Evolutionary conservation across 129 eudicot genomes (phyloP), one percentile per base, ranked within the genome.

Genomic region (Pseudognaphalium luteoalbum): DNA sequence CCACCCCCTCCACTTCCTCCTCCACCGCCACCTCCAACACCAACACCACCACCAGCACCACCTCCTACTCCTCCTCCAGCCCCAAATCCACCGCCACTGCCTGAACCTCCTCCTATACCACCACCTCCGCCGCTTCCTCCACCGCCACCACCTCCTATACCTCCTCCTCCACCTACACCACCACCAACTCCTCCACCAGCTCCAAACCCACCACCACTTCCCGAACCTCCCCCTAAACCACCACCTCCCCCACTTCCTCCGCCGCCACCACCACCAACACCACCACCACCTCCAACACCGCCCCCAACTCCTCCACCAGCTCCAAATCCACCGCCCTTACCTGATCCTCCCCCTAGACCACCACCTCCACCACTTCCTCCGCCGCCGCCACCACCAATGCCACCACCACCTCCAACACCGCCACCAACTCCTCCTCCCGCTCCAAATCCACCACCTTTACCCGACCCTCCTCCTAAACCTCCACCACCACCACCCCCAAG

Each of bases 201-300:
- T 0, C 82, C 90, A 1, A 76, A 72, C 5, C 84, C 84, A 0
- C 69, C 85, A 17, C 75, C 91, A 7, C 66, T 85, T 0, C 85
- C 90, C 0, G 75, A 81, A 34, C 78, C 88, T 0, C 69, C 81
- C 16, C 91, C 86, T 10, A 83, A 78, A 16, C 90, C 90, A 0
- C 80, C 81, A 5, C 90, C 90, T 4, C 83, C 90, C 4, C 90
- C 88, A 4, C 80, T 80, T 3, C 90, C 90, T 4, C 83, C 90
- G 4, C 90, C 88, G 3, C 80, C 74, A 33, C 89, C 89, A 2
- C 81, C 82, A 6, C 86, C 89, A 21, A 80, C 67, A 5, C 79
- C 79, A 0, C 87, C 91, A 21, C 85, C 74, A 4, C 87, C 87
- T 11, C 82, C 54, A 54, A 87, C 88, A 0, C 85, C 83, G 12